phyloP scores from a whole-genome alignment of 108 stramenopile genomes.

The Seminavis robusta region DNA sequence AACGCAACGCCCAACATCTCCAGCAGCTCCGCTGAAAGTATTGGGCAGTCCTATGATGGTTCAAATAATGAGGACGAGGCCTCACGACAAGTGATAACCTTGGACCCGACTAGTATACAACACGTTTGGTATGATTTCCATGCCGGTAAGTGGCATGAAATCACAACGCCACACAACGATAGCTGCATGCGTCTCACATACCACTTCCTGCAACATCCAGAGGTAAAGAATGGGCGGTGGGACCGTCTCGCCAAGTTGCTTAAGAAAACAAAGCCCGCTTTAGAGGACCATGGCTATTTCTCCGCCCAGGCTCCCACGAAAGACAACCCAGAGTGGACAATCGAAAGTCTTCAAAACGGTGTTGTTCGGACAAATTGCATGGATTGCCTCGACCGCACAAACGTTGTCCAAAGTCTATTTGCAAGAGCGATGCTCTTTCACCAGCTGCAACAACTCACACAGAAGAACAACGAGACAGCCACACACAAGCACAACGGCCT shows the following conservation, averaged over 20 bases:
- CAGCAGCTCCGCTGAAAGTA: not conserved
- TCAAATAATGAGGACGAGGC: not conserved
- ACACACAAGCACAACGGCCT: too few relatives aligned
- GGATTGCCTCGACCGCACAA: constrained; percentile 97
- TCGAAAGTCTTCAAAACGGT: constrained; percentile 60
- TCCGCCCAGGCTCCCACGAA: constrained; percentile 21
- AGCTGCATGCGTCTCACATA: too few relatives aligned
- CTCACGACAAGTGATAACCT: not conserved
- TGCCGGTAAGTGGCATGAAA: too few relatives aligned
- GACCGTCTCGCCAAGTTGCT: constrained; percentile 76
- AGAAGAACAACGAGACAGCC: too few relatives aligned
- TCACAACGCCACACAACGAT: too few relatives aligned
- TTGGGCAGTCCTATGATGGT: too few relatives aligned
- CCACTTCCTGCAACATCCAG: too few relatives aligned
- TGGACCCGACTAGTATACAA: constrained; percentile 29
- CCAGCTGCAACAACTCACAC: too few relatives aligned
- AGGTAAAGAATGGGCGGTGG: constrained; percentile 89
- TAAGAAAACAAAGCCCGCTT: constrained; percentile 53
- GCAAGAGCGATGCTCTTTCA: constrained; percentile 72
- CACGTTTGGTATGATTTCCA: constrained; percentile 98
- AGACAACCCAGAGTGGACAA: not conserved
- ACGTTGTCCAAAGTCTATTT: constrained; percentile 95
- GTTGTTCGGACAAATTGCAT: constrained; percentile 97
- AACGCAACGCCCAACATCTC: constrained; percentile 1
- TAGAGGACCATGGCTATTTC: constrained; percentile 71